Percentiles rank a stretch among this genome's conserved stretches.
Conservation (phyloP, 1,139 yeast genomes). For the Schizosaccharomyces versatilis region DNA sequence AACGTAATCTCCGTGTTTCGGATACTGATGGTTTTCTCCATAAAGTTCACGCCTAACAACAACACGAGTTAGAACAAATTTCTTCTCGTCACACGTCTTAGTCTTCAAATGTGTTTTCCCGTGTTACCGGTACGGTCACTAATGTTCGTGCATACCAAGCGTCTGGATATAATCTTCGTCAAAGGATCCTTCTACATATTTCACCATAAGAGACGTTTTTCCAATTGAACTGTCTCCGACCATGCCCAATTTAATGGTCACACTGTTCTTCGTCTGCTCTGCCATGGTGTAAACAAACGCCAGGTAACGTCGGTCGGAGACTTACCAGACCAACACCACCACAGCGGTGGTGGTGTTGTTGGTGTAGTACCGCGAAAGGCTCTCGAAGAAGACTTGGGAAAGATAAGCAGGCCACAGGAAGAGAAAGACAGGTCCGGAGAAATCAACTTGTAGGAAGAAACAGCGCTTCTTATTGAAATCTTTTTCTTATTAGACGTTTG, state of each 20-base stretch:
- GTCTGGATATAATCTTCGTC: slow-evolving; percentile 35
- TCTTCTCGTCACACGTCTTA: slow-evolving; percentile 11
- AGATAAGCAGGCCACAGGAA: no score
- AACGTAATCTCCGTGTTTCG: slow-evolving; percentile 78
- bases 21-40: slow-evolving; percentile 75
- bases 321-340: no score
- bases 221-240: slow-evolving; percentile 98
- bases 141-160: not conserved
- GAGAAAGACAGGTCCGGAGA: no score
- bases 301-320: no score
- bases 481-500: no score
- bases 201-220: slow-evolving; percentile 88
- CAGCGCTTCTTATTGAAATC: no score
- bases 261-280: slow-evolving; percentile 17
- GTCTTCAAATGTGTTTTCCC: slow-evolving; percentile 49
- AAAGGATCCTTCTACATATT: slow-evolving; percentile 82
- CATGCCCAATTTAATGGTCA: slow-evolving; percentile 74
- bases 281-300: not conserved
- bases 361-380: no score
- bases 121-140: not conserved
- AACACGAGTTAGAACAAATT: not conserved
- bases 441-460: no score
- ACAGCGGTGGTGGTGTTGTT: no score
- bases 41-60: slow-evolving; percentile 64
- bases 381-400: no score